Evolutionary conservation across 2,329 filamentous ascomycete genomes (phyloP), one percentile per base, ranked within the genome.

Genomic region (Botrytis hyacinthi): DNA sequence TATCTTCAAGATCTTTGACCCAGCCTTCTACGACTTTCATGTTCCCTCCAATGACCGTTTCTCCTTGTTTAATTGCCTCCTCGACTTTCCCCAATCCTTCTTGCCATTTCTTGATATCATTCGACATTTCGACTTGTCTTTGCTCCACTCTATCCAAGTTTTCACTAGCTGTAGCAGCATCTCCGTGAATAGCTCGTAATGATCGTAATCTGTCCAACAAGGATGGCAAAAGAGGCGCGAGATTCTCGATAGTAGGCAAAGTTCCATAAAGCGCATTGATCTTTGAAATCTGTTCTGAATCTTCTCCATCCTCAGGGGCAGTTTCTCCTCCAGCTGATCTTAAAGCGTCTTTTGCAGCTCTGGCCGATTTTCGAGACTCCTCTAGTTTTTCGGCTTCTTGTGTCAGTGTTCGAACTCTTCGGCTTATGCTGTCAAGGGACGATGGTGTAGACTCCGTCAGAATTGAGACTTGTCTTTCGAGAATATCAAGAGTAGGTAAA

Each of bases 191-290:
- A 22, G 91, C 90, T 74, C 93, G 88, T 73, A 99, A 85, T 14
- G 94, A 97, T 73, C 95, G 88, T 69, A 99, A 84, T 40, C 96
- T 89, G 79, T 98, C 94, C 18, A 99, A 86, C 16, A 98, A 86
- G 8, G 93, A 89, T 1, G 96, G 95, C 6, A 99, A 87, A 29
- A 97, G 86, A 1, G 96, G 96, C 9, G 93, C 88, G 12, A 99
- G 86, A 73, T 88, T 92, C 82, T 97, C 94, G 74, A 99, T 96
- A 0, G 93, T 96, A 1, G 94, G 92, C 26, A 99, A 85, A 4
- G 94, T 93, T 1, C 93, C 92, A 82, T 98, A 98, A 8, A 99
- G 88, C 1, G 95, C 93, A 77, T 97, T 96, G 81, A 99, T 92
- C 81, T 97, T 97, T 71, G 93, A 87, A 59, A 90, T 87, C 78